A percentile compares a stretch with the other conserved stretches of the same genome.
Evolutionary conservation across 2,329 filamentous ascomycete genomes (phyloP).

Genomic region (Fusarium devonianum): DNA sequence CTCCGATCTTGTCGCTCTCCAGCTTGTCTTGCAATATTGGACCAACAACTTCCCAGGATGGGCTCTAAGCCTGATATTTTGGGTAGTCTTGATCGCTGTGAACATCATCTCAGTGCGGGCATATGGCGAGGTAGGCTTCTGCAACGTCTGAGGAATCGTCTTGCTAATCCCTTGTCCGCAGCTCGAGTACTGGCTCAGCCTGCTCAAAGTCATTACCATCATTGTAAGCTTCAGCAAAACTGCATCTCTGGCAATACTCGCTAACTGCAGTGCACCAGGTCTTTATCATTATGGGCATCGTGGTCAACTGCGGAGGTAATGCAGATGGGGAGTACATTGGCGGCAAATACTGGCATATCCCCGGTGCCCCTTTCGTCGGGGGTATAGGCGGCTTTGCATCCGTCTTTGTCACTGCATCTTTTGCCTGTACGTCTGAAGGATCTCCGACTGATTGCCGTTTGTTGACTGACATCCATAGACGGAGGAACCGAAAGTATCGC

Average conservation of each 20-base stretch:
- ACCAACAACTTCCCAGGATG: constrained; percentile 68
- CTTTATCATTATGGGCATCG: constrained; percentile 70
- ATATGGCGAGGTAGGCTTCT: constrained; percentile 45
- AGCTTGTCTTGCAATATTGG: constrained; percentile 68
- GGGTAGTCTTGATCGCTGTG: constrained; percentile 58
- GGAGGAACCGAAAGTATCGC: constrained; percentile 69
- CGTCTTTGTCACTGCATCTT: constrained; percentile 60
- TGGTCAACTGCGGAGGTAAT: constrained; percentile 61
- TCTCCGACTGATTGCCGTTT: rapidly evolving
- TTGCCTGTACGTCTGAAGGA: constrained; percentile 57
- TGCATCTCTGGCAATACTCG: not conserved
- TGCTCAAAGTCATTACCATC: constrained; percentile 62
- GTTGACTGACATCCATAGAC: constrained; percentile 29
- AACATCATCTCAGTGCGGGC: constrained; percentile 47
- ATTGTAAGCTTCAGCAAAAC: constrained; percentile 42
- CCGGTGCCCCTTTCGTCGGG: constrained; percentile 68
- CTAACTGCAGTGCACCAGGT: constrained; percentile 40
- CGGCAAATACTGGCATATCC: constrained; percentile 63
- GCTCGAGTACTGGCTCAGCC: constrained; percentile 64
- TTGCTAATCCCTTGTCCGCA: constrained; percentile 48
- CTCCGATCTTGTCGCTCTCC: constrained; percentile 61
- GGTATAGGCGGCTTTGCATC: constrained; percentile 72
- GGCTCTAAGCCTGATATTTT: constrained; percentile 68
- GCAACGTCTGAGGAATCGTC: too few relatives aligned
- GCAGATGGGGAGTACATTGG: constrained; percentile 62